These are phyloP conservation scores for Vaccinium darrowii DNA, from an alignment of 148 eudicot species.

Conservation along the genomic window DNA sequence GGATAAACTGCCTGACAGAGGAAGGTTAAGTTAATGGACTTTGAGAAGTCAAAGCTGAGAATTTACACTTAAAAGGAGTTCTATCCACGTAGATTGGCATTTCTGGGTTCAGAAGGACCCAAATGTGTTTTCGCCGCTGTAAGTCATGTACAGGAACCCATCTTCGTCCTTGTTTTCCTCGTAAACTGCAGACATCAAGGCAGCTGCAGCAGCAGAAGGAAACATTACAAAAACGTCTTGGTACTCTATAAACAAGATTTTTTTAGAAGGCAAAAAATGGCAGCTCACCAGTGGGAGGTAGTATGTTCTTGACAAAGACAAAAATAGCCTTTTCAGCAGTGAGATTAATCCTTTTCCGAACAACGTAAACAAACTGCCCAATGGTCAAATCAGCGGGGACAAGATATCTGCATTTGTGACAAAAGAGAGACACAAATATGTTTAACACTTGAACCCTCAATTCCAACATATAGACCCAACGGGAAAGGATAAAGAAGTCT, in stretches of 20 bases:
- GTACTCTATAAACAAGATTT: not conserved
- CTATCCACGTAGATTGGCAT: not conserved
- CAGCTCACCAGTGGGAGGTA: conserved; percentile 20
- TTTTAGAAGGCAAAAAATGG: not conserved
- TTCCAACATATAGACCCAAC: not conserved
- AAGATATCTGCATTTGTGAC: conserved; percentile 17
- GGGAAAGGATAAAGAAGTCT: not conserved
- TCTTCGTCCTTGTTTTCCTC: conserved; percentile 70
- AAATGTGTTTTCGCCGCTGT: conserved; percentile 59
- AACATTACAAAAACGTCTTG: not conserved
- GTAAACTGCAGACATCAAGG: conserved; percentile 26
- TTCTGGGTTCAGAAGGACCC: conserved; percentile 24
- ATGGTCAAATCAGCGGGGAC: conserved; percentile 17
- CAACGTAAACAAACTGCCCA: conserved; percentile 19
- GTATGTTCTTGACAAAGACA: conserved; percentile 17
- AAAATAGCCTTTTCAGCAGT: conserved; percentile 15
- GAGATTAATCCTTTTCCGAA: conserved; percentile 18
- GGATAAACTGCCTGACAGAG: not conserved
- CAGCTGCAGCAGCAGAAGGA: not conserved
- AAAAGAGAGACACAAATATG: not conserved
- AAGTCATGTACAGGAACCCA: conserved; percentile 60
- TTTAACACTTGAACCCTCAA: not conserved
- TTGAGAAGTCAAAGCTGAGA: not conserved
- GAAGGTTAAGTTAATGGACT: not conserved
- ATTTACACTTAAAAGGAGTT: conserved; percentile 17